Conservation (phyloP, 2,329 filamentous ascomycete genomes). For the Neonectria neomacrospora region DNA sequence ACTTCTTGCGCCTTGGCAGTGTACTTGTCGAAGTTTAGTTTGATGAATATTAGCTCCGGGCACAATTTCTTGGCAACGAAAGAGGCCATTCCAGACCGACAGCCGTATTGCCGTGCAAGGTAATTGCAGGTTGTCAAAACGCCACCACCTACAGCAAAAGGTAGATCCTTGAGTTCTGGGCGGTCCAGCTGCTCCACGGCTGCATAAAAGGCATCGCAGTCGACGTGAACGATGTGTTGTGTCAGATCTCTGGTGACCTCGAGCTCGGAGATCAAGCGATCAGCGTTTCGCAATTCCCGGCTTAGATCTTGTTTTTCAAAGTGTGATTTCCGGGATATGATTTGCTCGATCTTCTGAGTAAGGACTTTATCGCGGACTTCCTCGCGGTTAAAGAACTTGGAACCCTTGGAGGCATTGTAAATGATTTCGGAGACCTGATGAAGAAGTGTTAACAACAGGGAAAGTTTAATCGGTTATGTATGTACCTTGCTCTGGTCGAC, state of each 20-base stretch:
- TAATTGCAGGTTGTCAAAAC: slow-evolving; percentile 83
- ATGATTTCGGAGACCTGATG: slow-evolving; percentile 90
- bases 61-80: slow-evolving; percentile 97
- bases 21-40: slow-evolving; percentile 91
- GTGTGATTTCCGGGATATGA: slow-evolving; percentile 77
- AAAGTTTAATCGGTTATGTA: neutral
- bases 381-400: slow-evolving; percentile 95
- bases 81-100: slow-evolving; percentile 92
- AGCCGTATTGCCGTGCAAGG: slow-evolving; percentile 87
- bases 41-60: slow-evolving; percentile 83
- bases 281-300: slow-evolving; percentile 78
- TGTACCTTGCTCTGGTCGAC: slow-evolving; percentile 89
- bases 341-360: slow-evolving; percentile 85
- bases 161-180: slow-evolving; percentile 85
- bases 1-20: slow-evolving; percentile 89
- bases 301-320: slow-evolving; percentile 82
- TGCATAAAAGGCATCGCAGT: slow-evolving; percentile 98
- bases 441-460: neutral
- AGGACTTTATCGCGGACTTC: slow-evolving; percentile 83
- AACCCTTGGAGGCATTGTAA: slow-evolving; percentile 95
- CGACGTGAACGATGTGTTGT: slow-evolving; percentile 88
- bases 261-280: slow-evolving; percentile 82
- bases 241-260: slow-evolving; percentile 83
- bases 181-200: slow-evolving; percentile 88
- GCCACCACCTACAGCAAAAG: slow-evolving; percentile 86